Conservation (phyloP, 768 basidiomycete species). For the Pisolithus orientalis region DNA sequence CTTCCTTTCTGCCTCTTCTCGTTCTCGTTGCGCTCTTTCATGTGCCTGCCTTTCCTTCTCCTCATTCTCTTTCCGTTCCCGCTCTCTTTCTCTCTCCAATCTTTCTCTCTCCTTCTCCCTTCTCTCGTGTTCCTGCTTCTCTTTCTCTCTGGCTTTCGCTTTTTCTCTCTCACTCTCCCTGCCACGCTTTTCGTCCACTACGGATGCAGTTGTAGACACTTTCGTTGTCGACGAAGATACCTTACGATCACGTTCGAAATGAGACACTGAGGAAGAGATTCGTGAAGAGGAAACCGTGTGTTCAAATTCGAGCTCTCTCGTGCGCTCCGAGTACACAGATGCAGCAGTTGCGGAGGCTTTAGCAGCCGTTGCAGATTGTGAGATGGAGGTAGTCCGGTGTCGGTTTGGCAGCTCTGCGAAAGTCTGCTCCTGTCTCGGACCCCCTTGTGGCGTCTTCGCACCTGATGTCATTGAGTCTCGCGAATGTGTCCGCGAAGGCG, state of each 20-base stretch:
- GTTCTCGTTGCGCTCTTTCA: constrained; percentile 9
- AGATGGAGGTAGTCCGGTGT: constrained; percentile 17
- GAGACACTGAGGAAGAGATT: constrained; percentile 14
- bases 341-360: constrained; percentile 8
- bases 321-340: constrained; percentile 16
- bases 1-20: constrained; percentile 4
- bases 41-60: not conserved
- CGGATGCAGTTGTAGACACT: constrained; percentile 27
- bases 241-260: constrained; percentile 23
- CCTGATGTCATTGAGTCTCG: constrained; percentile 34
- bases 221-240: constrained; percentile 17
- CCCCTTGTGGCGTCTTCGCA: constrained; percentile 25
- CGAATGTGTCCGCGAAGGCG: constrained; percentile 51
- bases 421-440: constrained; percentile 19
- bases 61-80: constrained; percentile 5
- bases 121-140: constrained; percentile 13
- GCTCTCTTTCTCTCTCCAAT: constrained; percentile 5
- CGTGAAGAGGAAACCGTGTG: constrained; percentile 22
- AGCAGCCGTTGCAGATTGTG: constrained; percentile 13
- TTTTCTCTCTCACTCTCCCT: constrained; percentile 7
- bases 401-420: constrained; percentile 26
- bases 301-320: constrained; percentile 19
- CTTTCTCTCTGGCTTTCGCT: constrained; percentile 19
- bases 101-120: constrained; percentile 7
- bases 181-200: constrained; percentile 1